These are phyloP conservation scores for Aureobasidium sp. DNA, from an alignment of 2,329 filamentous ascomycete species.

Conservation along the genomic window DNA sequence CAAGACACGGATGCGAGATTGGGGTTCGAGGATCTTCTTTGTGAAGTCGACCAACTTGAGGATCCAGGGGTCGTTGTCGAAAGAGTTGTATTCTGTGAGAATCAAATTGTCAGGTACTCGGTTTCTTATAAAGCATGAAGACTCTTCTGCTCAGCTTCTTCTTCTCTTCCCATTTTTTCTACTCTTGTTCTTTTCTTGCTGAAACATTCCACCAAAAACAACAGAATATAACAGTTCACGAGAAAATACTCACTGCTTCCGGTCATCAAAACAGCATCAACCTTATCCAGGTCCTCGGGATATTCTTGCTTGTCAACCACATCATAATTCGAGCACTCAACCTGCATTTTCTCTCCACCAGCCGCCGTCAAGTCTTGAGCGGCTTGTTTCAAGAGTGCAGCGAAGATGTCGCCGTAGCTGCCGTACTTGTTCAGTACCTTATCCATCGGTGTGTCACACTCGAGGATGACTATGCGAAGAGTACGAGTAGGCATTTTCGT, in stretches of 20 bases:
- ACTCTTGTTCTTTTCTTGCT: no score
- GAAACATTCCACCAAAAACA: no score
- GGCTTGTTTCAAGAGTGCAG: conserved; percentile 41
- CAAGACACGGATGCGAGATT: conserved; percentile 58
- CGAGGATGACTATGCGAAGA: conserved; percentile 75
- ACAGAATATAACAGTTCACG: no score
- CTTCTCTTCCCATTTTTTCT: background rate
- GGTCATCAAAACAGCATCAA: conserved; percentile 78
- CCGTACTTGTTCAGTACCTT: conserved; percentile 56
- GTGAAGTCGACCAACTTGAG: conserved; percentile 62
- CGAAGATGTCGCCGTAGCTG: conserved; percentile 59
- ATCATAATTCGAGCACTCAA: conserved; percentile 59
- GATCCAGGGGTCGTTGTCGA: conserved; percentile 69
- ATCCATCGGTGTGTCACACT: conserved; percentile 71
- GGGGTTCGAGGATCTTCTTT: conserved; percentile 45
- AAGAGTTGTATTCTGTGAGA: conserved; percentile 57
- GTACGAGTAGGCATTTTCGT: conserved; percentile 32
- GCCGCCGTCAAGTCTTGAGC: conserved; percentile 24
- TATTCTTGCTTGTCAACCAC: conserved; percentile 54
- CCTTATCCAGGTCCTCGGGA: conserved; percentile 63
- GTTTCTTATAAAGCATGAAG: background rate
- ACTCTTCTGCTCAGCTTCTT: background rate
- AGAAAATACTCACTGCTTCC: conserved; percentile 39
- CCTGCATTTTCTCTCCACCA: conserved; percentile 23
- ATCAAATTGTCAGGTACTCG: background rate